phyloP scores from a whole-genome alignment of 441 rosid species.

The Aleurites moluccanus region DNA sequence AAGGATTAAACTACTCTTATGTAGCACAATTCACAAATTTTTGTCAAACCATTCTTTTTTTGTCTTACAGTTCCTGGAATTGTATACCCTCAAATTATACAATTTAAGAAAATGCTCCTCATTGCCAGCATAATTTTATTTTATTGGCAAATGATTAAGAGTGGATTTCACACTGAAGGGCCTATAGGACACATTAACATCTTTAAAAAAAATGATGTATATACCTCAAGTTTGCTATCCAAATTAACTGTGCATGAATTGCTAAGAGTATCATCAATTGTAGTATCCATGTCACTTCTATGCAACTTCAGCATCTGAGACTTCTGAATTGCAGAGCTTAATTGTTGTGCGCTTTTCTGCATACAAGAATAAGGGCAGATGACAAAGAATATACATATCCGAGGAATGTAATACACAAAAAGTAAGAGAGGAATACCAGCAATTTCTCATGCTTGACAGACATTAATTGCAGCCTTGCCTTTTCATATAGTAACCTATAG shows the following conservation, averaged over 20 bases:
- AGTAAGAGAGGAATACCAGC: slow-evolving; percentile 49
- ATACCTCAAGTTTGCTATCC: slow-evolving; percentile 50
- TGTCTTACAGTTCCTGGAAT: not conserved
- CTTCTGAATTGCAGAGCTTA: slow-evolving; percentile 49
- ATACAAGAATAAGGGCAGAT: slow-evolving; percentile 27
- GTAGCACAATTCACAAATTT: not conserved
- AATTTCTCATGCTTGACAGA: slow-evolving; percentile 48
- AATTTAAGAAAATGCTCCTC: not conserved
- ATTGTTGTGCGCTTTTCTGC: slow-evolving; percentile 59
- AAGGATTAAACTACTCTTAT: not conserved
- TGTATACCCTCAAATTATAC: not conserved
- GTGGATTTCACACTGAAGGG: not conserved
- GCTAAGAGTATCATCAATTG: slow-evolving; percentile 21
- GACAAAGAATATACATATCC: slow-evolving; percentile 21
- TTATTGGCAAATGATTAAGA: not conserved
- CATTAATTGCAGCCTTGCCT: slow-evolving; percentile 64
- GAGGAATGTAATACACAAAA: slow-evolving; percentile 12
- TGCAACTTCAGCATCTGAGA: slow-evolving; percentile 55
- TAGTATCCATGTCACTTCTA: slow-evolving; percentile 28
- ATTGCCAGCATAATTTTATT: not conserved
- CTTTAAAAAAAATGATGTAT: slow-evolving; percentile 19
- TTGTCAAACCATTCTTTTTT: not conserved
- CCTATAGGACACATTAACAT: slow-evolving; percentile 20
- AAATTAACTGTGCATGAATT: slow-evolving; percentile 29
- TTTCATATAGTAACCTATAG: slow-evolving; percentile 55